Evolutionary conservation across 179 eudicot genomes (phyloP).

Genomic region (Amaranthus tricolor): DNA sequence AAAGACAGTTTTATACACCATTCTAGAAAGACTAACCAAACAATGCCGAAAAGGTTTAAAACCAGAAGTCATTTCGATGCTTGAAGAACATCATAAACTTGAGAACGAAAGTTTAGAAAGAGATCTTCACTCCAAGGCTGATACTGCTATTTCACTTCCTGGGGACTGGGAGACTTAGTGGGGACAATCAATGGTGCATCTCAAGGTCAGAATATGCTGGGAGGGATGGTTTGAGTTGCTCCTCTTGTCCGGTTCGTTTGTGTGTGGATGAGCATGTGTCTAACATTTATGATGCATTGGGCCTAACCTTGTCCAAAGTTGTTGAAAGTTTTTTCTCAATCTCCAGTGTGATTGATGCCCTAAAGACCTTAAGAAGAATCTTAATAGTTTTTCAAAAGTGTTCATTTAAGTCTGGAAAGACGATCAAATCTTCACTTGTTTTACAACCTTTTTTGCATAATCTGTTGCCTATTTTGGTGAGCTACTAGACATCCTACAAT

Average conservation of each 20-base stretch:
- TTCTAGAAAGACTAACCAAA: conserved; percentile 58
- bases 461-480: conserved; percentile 47
- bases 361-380: conserved; percentile 43
- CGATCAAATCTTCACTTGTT: conserved; percentile 35
- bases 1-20: conserved; percentile 47
- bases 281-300: conserved; percentile 61
- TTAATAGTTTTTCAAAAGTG: conserved; percentile 54
- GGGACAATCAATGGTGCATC: conserved; percentile 88
- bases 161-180: conserved; percentile 94
- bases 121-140: conserved; percentile 49
- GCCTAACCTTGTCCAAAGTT: conserved; percentile 44
- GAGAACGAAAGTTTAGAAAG: conserved; percentile 62
- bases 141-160: conserved; percentile 63
- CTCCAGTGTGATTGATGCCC: conserved; percentile 43
- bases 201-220: conserved; percentile 83
- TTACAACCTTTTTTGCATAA: conserved; percentile 35
- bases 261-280: conserved; percentile 92
- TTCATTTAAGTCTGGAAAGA: conserved; percentile 63
- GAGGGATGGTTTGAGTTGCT: conserved; percentile 45
- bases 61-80: conserved; percentile 39
- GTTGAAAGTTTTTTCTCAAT: conserved; percentile 42
- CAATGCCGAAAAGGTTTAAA: conserved; percentile 55
- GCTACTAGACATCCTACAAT: conserved; percentile 60
- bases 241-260: conserved; percentile 73
- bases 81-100: conserved; percentile 63